These are phyloP conservation scores for Macrocybe gigantea DNA, from an alignment of 768 basidiomycete genomes.

Conservation along the genomic window DNA sequence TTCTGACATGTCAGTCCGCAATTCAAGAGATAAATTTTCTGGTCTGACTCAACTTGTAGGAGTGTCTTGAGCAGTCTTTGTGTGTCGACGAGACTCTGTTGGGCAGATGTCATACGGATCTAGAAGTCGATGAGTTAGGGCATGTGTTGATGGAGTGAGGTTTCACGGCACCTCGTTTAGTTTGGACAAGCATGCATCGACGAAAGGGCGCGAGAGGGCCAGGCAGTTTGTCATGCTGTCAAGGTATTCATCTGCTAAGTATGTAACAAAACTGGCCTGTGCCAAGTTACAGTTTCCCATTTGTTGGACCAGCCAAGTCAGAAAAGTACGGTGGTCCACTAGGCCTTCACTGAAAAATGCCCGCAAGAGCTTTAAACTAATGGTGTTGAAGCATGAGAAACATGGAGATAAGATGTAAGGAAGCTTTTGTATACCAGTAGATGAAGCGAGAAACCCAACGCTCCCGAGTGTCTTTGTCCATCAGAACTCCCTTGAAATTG, in stretches of 20 bases:
- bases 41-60: slow-evolving; percentile 44
- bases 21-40: too few relatives aligned
- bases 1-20: slow-evolving; percentile 1
- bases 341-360: slow-evolving; percentile 78
- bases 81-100: slow-evolving; percentile 49
- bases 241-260: slow-evolving; percentile 76
- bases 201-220: slow-evolving; percentile 63
- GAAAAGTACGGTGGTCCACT: slow-evolving; percentile 72
- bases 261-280: slow-evolving; percentile 70
- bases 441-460: slow-evolving; percentile 75
- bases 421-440: slow-evolving; percentile 51
- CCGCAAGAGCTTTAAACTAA: slow-evolving; percentile 63
- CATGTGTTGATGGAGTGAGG: too few relatives aligned
- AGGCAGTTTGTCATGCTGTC: slow-evolving; percentile 62
- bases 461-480: slow-evolving; percentile 64
- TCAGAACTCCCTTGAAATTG: slow-evolving; percentile 76
- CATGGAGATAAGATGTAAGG: background rate
- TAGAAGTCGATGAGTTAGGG: slow-evolving; percentile 14
- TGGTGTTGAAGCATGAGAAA: background rate
- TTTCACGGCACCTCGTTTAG: slow-evolving; percentile 48
- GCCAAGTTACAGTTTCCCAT: slow-evolving; percentile 75
- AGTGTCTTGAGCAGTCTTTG: slow-evolving; percentile 48
- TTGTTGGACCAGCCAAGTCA: slow-evolving; percentile 76
- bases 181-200: slow-evolving; percentile 65
- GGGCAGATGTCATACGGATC: slow-evolving; percentile 51